Percentiles rank a stretch among this genome's conserved stretches.
Conservation (phyloP, 202 grass and related monocot species). For the Dendrocalamus latiflorus region DNA sequence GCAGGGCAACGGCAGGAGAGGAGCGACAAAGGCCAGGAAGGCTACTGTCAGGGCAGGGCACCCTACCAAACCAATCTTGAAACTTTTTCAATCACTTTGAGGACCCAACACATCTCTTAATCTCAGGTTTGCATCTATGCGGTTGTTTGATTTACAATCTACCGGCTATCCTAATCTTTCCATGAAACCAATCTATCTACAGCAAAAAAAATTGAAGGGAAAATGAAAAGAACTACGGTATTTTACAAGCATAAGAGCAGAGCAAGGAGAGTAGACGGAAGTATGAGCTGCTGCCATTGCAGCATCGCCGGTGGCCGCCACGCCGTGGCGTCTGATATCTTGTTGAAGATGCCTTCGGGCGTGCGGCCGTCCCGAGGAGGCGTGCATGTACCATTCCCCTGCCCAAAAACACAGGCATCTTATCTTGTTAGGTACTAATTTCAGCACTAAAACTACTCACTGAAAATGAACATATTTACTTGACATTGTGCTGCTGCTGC, state of each 20-base stretch:
- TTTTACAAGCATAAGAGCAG: slow-evolving; percentile 8
- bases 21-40: no score
- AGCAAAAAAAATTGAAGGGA: background rate
- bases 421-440: background rate
- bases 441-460: background rate
- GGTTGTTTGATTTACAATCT: no score
- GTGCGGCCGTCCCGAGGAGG: no score
- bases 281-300: slow-evolving; percentile 7
- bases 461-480: background rate
- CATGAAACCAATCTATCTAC: background rate
- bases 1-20: no score
- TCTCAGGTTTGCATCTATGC: no score
- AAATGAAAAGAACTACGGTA: background rate
- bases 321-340: slow-evolving; percentile 11
- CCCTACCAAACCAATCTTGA: no score
- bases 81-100: no score
- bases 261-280: background rate
- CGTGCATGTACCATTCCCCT: slow-evolving; percentile 48
- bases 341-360: slow-evolving; percentile 43
- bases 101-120: no score
- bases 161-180: no score
- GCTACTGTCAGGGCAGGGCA: no score
- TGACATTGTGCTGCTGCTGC: background rate
- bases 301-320: background rate
- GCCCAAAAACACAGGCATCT: background rate